phyloP scores from a whole-genome alignment of 139 green algal species.

The Chlamydomonas schloesseri region DNA sequence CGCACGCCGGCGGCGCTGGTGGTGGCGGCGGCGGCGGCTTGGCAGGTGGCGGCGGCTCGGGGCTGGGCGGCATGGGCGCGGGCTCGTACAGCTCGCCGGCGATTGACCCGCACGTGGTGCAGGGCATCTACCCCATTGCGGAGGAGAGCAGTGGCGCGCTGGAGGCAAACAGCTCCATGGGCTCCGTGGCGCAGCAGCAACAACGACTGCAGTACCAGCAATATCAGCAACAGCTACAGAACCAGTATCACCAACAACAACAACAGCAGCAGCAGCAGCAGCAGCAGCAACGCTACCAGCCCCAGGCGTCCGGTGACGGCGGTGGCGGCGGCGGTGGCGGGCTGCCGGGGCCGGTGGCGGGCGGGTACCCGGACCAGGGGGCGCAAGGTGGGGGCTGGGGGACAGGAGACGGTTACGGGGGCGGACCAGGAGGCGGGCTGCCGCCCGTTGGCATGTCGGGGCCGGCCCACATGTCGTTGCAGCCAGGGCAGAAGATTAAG shows the following conservation, averaged over 20 bases:
- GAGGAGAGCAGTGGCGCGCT: constrained; percentile 42
- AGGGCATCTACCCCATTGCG: constrained; percentile 39
- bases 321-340: too few relatives aligned
- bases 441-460: not conserved
- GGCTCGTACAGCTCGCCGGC: not conserved
- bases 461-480: not conserved
- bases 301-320: too few relatives aligned
- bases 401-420: not conserved
- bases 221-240: too few relatives aligned
- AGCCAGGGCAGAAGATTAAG: not conserved
- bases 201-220: not conserved
- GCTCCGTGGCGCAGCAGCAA: not conserved
- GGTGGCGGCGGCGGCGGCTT: too few relatives aligned
- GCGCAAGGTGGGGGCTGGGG: too few relatives aligned
- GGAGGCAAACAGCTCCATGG: not conserved
- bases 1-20: too few relatives aligned
- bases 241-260: not conserved
- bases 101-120: not conserved
- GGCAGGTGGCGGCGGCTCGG: not conserved
- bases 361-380: not conserved
- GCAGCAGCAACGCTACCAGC: not conserved
- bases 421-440: not conserved
- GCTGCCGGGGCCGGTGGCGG: too few relatives aligned
- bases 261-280: not conserved
- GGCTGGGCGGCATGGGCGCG: too few relatives aligned